These are phyloP conservation scores for Anthostomella pinea DNA, from an alignment of 2,329 filamentous ascomycete genomes.

Conservation along the genomic window DNA sequence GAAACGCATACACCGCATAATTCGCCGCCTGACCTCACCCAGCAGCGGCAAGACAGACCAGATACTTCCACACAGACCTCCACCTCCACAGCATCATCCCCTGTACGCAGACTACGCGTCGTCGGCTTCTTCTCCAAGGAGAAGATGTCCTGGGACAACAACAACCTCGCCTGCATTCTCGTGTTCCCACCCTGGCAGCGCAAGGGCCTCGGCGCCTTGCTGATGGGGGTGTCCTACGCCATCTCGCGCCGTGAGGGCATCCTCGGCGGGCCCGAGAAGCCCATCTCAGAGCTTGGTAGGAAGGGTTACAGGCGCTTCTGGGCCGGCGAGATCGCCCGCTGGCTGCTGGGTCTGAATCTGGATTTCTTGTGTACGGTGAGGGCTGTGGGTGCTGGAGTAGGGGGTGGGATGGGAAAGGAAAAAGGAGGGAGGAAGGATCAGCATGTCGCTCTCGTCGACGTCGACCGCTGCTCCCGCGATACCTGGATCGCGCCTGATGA, in stretches of 20 bases:
- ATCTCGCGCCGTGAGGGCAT: constrained; percentile 80
- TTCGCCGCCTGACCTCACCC: neutral
- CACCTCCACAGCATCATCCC: neutral
- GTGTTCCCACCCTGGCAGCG: constrained; percentile 95
- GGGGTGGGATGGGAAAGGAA: constrained; percentile 14
- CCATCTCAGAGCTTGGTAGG: constrained; percentile 79
- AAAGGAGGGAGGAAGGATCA: constrained; percentile 9
- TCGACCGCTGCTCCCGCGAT: constrained; percentile 68
- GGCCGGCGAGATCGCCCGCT: constrained; percentile 79
- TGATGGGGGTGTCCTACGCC: constrained; percentile 94
- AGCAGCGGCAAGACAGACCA: neutral
- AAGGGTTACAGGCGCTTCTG: constrained; percentile 84
- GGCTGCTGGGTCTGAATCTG: constrained; percentile 50
- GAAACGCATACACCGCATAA: constrained; percentile 1
- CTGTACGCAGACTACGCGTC: constrained; percentile 49
- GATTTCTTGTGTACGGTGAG: too few species aligned
- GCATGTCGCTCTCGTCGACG: constrained; percentile 54
- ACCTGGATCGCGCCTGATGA: constrained; percentile 88
- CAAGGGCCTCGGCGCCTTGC: constrained; percentile 78
- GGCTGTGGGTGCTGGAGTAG: too few species aligned
- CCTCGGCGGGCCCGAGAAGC: constrained; percentile 90
- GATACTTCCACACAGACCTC: neutral
- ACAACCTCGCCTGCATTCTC: constrained; percentile 94
- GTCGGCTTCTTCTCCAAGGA: constrained; percentile 99
- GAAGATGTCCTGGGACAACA: constrained; percentile 98